Evolutionary conservation across 129 eudicot genomes (phyloP).

Genomic region (Cynara cardunculus): DNA sequence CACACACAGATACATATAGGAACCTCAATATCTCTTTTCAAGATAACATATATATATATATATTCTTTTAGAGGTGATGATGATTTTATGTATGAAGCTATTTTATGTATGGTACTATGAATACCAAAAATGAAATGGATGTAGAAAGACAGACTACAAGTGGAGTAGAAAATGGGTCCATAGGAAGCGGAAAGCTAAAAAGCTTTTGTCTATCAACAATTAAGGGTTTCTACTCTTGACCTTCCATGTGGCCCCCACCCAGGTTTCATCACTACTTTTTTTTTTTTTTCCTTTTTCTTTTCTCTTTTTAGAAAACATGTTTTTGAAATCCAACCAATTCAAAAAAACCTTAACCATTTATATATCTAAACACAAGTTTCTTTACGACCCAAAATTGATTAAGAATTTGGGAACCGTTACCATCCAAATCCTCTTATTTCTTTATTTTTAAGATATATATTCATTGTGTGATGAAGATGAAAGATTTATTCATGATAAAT

Average conservation of each 20-base stretch:
- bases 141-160: background rate
- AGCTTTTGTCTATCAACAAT: background rate
- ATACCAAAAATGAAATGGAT: background rate
- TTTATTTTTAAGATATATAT: no score
- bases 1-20: background rate
- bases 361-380: no score
- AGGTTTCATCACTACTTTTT: background rate
- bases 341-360: no score
- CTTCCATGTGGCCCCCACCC: background rate
- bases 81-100: no score
- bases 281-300: background rate
- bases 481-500: no score
- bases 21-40: background rate
- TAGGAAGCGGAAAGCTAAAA: background rate
- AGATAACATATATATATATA: no score
- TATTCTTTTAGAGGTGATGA: no score
- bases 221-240: background rate
- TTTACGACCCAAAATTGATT: no score
- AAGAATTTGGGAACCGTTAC: no score
- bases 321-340: no score
- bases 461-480: no score
- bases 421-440: no score
- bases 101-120: background rate
- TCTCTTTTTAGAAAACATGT: background rate
- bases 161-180: background rate